Conservation (phyloP, 1,139 yeast species). For the Entelexis paramagnoliae region DNA sequence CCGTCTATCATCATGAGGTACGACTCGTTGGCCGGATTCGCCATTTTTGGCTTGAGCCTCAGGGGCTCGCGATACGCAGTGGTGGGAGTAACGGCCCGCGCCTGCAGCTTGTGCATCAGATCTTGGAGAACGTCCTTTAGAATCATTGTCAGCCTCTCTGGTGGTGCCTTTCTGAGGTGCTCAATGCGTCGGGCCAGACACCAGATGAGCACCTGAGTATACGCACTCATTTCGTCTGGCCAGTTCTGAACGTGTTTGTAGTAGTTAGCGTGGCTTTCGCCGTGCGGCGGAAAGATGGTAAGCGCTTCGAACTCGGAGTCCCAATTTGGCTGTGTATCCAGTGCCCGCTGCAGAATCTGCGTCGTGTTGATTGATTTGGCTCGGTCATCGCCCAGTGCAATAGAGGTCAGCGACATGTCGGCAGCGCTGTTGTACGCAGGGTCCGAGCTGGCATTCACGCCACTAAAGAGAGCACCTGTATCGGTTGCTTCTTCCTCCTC, state of each 20-base stretch:
- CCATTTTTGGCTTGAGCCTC: constrained; percentile 8
- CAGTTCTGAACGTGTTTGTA: not conserved
- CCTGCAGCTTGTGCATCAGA: constrained; percentile 4
- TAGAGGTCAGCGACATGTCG: constrained; percentile 4
- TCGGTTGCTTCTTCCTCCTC: not conserved
- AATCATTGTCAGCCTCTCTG: not conserved
- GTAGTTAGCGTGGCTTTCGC: constrained; percentile 5
- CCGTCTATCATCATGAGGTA: not conserved
- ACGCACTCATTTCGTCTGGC: not conserved
- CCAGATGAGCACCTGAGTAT: constrained; percentile 20
- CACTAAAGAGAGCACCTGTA: not conserved
- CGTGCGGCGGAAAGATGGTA: constrained; percentile 5
- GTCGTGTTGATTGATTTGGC: not conserved
- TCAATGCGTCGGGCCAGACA: constrained; percentile 14
- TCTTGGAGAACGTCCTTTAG: constrained; percentile 3
- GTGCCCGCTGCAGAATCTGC: constrained; percentile 5
- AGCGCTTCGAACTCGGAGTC: not conserved
- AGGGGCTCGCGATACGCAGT: not conserved
- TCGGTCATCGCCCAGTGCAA: not conserved
- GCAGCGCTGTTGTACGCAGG: not conserved
- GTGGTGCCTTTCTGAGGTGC: constrained; percentile 3
- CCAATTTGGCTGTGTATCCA: not conserved
- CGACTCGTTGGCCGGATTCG: constrained; percentile 9
- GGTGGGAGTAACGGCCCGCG: not conserved
- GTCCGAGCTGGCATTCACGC: not conserved